Evolutionary conservation across 495 filamentous ascomycete genomes (phyloP).

Genomic region (Podospora conica): DNA sequence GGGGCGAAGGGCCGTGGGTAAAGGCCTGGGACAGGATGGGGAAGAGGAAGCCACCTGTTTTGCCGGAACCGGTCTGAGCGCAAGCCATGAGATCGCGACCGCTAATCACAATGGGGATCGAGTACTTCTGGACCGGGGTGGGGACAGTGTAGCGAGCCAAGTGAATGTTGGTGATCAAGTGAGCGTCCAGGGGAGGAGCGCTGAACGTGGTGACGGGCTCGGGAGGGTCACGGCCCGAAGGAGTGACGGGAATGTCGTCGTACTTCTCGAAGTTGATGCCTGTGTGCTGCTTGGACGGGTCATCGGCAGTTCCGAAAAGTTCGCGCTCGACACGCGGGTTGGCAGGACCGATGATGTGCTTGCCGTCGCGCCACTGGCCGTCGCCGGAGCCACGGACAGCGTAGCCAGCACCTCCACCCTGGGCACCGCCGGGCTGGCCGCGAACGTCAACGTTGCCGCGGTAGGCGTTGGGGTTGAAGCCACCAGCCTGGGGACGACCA

Average conservation of each 20-base stretch:
- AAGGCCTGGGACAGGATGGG: slow-evolving; percentile 96
- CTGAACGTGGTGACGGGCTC: slow-evolving; percentile 86
- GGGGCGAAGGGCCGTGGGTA: slow-evolving; percentile 70
- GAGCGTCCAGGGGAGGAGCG: slow-evolving; percentile 89
- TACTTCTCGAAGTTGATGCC: slow-evolving; percentile 99
- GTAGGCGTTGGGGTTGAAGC: slow-evolving; percentile 53
- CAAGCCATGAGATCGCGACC: slow-evolving; percentile 98
- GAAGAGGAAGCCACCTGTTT: slow-evolving; percentile 98
- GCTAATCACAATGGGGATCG: slow-evolving; percentile 92
- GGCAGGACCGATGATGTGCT: slow-evolving; percentile 83
- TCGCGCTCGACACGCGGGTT: slow-evolving; percentile 91
- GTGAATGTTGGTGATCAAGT: slow-evolving; percentile 84
- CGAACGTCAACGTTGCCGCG: slow-evolving; percentile 62
- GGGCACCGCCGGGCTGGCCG: slow-evolving; percentile 43
- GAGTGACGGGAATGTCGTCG: slow-evolving; percentile 97
- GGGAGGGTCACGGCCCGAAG: slow-evolving; percentile 88
- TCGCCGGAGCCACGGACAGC: slow-evolving; percentile 77
- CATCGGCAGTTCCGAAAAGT: slow-evolving; percentile 88
- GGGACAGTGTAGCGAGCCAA: slow-evolving; percentile 89
- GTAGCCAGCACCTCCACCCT: slow-evolving; percentile 45
- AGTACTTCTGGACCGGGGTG: slow-evolving; percentile 97
- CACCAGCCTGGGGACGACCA: slow-evolving; percentile 7
- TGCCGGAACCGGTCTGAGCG: slow-evolving; percentile 97
- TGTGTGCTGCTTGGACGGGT: slow-evolving; percentile 88
- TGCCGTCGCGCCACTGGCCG: slow-evolving; percentile 92